phyloP scores from a whole-genome alignment of 306 rosid species.

The Rosa persica region DNA sequence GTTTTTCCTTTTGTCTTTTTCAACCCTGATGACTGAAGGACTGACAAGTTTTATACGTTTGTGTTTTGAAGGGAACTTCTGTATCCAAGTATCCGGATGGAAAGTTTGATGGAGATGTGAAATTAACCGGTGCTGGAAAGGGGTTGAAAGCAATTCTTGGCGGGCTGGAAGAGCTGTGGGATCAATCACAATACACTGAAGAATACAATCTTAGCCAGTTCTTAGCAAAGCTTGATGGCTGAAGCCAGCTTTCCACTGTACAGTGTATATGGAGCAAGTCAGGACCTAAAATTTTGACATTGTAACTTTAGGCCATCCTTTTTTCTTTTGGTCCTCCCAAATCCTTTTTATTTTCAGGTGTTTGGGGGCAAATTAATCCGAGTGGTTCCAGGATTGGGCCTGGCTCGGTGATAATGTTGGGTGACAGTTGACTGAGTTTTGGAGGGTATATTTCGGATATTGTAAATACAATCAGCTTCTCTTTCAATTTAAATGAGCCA shows the following conservation, averaged over 20 bases:
- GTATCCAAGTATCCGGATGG: conserved; percentile 48
- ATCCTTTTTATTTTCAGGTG: conserved; percentile 13
- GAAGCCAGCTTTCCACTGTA: conserved; percentile 30
- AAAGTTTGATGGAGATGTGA: conserved; percentile 49
- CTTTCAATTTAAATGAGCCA: neutral
- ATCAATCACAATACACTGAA: conserved; percentile 87
- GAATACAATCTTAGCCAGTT: conserved; percentile 89
- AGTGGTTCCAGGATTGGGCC: conserved; percentile 10
- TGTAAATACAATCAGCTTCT: conserved; percentile 31
- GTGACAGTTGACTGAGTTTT: conserved; percentile 14
- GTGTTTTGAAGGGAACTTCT: conserved; percentile 51
- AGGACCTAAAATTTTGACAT: conserved; percentile 47
- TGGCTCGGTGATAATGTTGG: conserved; percentile 2
- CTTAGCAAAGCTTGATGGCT: conserved; percentile 90
- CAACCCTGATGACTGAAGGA: neutral
- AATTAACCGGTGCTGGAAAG: conserved; percentile 61
- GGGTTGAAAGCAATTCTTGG: conserved; percentile 93
- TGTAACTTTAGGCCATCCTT: conserved; percentile 3
- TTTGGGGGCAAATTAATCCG: conserved; percentile 2
- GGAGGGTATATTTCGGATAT: conserved; percentile 28
- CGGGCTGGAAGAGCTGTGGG: conserved; percentile 96
- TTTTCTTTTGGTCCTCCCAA: conserved; percentile 19
- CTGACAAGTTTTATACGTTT: neutral
- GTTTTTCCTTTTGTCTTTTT: neutral
- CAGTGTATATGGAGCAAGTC: conserved; percentile 37